A percentile compares a stretch with the other conserved stretches of the same genome.
Evolutionary conservation across 2,329 filamentous ascomycete genomes (phyloP).

Genomic region (Xylaria sp.): DNA sequence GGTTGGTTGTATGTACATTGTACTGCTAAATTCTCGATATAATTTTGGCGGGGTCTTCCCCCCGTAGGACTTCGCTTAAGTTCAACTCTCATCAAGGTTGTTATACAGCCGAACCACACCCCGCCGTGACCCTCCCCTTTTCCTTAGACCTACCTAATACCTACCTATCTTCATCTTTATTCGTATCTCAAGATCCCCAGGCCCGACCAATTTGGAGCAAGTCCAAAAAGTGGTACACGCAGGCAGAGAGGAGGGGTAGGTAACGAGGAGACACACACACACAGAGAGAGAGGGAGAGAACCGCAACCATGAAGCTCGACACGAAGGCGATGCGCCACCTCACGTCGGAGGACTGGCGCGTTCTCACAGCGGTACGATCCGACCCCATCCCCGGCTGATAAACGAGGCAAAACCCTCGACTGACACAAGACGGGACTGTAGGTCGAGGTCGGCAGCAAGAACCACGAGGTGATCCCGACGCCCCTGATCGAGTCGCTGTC

Average conservation of each 20-base stretch:
- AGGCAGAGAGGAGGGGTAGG: neutral
- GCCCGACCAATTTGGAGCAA: too few relatives aligned
- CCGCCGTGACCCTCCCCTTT: too few relatives aligned
- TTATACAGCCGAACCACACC: too few relatives aligned
- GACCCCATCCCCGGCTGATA: slow-evolving; percentile 31
- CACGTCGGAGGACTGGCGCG: slow-evolving; percentile 89
- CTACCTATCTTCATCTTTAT: too few relatives aligned
- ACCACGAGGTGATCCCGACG: slow-evolving; percentile 96
- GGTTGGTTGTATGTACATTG: too few relatives aligned
- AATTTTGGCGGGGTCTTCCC: slow-evolving; percentile 20
- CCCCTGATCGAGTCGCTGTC: slow-evolving; percentile 83
- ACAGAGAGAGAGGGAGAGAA: neutral
- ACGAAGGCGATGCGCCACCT: slow-evolving; percentile 92
- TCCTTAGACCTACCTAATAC: too few relatives aligned
- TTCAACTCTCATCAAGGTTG: neutral
- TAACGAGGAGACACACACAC: neutral
- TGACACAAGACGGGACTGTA: slow-evolving; percentile 47
- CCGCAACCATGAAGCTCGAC: slow-evolving; percentile 81
- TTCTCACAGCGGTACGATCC: slow-evolving; percentile 78
- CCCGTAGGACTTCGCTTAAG: neutral
- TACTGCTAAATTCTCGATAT: slow-evolving; percentile 11
- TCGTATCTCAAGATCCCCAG: too few relatives aligned
- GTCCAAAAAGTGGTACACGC: neutral
- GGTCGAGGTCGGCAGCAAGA: slow-evolving; percentile 93
- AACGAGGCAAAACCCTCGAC: too few relatives aligned